Conservation (phyloP, 768 basidiomycete species). For the Kwoniella mangroviensis region DNA sequence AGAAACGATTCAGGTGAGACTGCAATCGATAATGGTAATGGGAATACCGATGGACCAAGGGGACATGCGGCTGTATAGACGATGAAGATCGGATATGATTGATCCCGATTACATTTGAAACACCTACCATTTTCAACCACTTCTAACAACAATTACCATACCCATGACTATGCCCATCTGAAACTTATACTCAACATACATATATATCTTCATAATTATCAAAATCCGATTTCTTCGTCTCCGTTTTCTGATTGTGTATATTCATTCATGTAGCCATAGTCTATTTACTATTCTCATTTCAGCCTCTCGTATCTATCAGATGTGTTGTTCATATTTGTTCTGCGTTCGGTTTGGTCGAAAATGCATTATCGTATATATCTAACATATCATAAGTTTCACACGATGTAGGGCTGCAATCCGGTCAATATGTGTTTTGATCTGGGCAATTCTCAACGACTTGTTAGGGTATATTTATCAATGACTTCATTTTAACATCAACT, state of each 20-base stretch:
- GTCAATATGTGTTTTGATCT: neutral
- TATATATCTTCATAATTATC: neutral
- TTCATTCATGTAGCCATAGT: constrained; percentile 5
- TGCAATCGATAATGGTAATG: neutral
- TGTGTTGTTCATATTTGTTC: neutral
- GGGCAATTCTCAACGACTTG: neutral
- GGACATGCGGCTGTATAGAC: constrained; percentile 7
- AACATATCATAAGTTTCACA: too few relatives aligned
- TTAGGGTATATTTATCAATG: too few relatives aligned
- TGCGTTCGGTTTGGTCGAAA: neutral
- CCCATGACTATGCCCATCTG: too few relatives aligned
- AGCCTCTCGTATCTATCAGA: neutral
- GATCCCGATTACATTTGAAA: neutral
- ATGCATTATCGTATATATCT: neutral
- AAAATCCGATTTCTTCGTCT: neutral
- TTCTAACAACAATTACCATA: too few relatives aligned
- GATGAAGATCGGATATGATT: neutral
- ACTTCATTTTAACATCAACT: neutral
- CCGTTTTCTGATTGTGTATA: neutral
- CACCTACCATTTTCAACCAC: too few relatives aligned
- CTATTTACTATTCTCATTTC: neutral
- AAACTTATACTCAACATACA: too few relatives aligned
- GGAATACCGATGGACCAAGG: neutral
- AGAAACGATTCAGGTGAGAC: neutral
- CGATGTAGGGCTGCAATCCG: neutral